Evolutionary conservation across 345 rosid species (phyloP).

Genomic region (Eucalyptus virginea): DNA sequence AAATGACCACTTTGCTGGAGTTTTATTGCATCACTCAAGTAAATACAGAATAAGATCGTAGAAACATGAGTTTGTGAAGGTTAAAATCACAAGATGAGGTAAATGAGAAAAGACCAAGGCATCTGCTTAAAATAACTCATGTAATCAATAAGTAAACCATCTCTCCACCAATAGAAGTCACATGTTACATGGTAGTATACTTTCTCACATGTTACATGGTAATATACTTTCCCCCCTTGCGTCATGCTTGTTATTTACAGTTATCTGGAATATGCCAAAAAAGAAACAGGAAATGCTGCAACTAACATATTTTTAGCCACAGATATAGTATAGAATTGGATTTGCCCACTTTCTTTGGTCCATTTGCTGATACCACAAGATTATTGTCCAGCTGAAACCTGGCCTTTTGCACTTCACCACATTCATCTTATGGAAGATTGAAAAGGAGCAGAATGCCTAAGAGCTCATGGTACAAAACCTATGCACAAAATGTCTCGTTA

Average conservation of each 20-base stretch:
- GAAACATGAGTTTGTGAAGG: slow-evolving; percentile 1
- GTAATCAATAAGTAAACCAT: neutral
- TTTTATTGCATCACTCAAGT: neutral
- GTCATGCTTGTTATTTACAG: neutral
- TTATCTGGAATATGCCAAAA: neutral
- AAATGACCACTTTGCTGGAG: neutral
- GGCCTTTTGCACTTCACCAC: neutral
- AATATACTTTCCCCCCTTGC: neutral
- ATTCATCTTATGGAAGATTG: neutral
- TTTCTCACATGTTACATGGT: neutral
- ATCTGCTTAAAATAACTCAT: neutral
- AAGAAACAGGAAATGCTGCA: neutral
- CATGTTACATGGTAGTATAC: too few species aligned
- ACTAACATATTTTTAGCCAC: neutral
- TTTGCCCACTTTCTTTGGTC: neutral
- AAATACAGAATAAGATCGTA: neutral
- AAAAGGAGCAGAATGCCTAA: neutral
- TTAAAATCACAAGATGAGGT: neutral
- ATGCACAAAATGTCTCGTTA: neutral
- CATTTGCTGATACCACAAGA: neutral
- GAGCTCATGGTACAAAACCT: neutral
- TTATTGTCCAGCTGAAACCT: neutral
- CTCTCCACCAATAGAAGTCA: neutral
- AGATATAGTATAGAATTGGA: neutral
- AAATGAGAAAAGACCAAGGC: neutral